Evolutionary conservation across 2,329 filamentous ascomycete genomes (phyloP).

Genomic region (Mycocentrospora acerina): DNA sequence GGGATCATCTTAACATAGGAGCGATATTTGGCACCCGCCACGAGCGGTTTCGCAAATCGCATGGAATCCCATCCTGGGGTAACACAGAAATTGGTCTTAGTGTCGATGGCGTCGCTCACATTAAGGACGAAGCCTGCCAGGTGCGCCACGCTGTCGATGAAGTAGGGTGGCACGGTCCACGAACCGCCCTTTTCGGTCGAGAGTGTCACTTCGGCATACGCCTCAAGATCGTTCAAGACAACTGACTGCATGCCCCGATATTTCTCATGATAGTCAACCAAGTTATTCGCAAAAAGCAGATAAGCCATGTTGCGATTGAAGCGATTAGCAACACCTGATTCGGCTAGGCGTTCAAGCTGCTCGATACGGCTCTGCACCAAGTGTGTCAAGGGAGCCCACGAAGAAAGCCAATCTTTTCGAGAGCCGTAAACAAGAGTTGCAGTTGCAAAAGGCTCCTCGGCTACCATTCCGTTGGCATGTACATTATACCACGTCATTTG

Average conservation of each 20-base stretch:
- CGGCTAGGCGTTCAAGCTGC: constrained; percentile 25
- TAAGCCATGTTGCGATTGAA: constrained; percentile 40
- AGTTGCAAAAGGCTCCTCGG: constrained; percentile 12
- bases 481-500: constrained; percentile 9
- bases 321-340: constrained; percentile 30
- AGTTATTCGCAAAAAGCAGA: constrained; percentile 34
- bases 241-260: constrained; percentile 43
- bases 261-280: constrained; percentile 38
- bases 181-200: constrained; percentile 4
- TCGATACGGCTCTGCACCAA: constrained; percentile 37
- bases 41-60: constrained; percentile 20
- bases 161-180: constrained; percentile 18
- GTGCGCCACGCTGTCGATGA: constrained; percentile 26
- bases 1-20: constrained; percentile 29
- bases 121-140: constrained; percentile 29
- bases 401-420: constrained; percentile 13
- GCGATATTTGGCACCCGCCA: constrained; percentile 10
- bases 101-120: constrained; percentile 16
- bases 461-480: constrained; percentile 32
- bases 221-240: constrained; percentile 42
- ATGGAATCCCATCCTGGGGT: constrained; percentile 24
- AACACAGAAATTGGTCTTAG: constrained; percentile 18
- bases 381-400: constrained; percentile 32
- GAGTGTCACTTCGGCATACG: constrained; percentile 10
- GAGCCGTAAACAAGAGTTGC: constrained; percentile 21